These are phyloP conservation scores for Trametes cinnabarina DNA, from an alignment of 768 basidiomycete species.

Conservation along the genomic window DNA sequence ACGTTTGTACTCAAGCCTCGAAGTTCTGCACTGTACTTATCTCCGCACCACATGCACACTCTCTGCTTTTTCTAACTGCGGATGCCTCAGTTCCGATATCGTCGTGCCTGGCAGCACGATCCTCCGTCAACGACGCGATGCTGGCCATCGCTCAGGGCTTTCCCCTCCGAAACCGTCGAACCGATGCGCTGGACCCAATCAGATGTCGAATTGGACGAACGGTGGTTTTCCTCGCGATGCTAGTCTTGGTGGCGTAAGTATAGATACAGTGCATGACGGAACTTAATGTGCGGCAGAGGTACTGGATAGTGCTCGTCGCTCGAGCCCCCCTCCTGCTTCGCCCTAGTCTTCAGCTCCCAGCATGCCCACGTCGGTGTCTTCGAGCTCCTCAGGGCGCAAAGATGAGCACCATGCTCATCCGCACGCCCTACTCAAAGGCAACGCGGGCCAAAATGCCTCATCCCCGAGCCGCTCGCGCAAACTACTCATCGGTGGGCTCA, in stretches of 20 bases:
- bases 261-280: neutral
- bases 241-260: neutral
- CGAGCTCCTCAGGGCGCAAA: conserved; percentile 7
- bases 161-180: neutral
- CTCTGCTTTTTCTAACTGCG: too few relatives aligned
- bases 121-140: neutral
- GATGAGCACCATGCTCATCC: neutral
- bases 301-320: neutral
- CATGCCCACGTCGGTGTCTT: neutral
- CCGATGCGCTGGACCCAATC: neutral
- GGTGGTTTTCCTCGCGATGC: neutral
- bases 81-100: too few relatives aligned
- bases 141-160: neutral
- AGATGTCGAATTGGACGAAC: neutral
- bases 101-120: neutral
- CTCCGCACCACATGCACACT: too few relatives aligned
- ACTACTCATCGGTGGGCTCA: neutral
- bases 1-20: too few relatives aligned
- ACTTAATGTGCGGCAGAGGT: neutral
- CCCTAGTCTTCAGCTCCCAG: neutral
- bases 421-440: neutral
- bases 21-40: too few relatives aligned
- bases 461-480: neutral
- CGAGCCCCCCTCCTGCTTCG: neutral
- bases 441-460: neutral